Conservation (phyloP, 768 basidiomycete species). For the Cantharellus cinnabarinus region DNA sequence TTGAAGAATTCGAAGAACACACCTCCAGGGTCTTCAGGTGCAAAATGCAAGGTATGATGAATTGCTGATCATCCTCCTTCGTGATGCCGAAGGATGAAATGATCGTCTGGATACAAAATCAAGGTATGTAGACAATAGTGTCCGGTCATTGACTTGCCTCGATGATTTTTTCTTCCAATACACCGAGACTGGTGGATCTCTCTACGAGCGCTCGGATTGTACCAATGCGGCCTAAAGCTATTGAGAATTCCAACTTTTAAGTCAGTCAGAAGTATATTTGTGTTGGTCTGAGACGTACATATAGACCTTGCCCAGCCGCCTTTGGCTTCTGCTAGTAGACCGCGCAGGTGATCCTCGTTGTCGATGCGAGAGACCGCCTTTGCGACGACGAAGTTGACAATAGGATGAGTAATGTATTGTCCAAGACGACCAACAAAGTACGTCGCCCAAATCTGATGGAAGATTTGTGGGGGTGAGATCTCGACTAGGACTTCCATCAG, state of each 20-base stretch:
- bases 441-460: constrained; percentile 47
- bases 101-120: constrained; percentile 28
- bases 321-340: constrained; percentile 38
- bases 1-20: not conserved
- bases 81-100: constrained; percentile 37
- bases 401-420: constrained; percentile 64
- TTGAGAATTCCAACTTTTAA: not conserved
- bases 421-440: constrained; percentile 58
- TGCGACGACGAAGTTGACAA: constrained; percentile 85
- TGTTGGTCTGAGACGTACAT: constrained; percentile 34
- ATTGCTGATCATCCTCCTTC: constrained; percentile 26
- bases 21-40: constrained; percentile 32
- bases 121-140: not conserved
- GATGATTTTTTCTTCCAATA: constrained; percentile 28
- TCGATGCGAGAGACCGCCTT: constrained; percentile 47
- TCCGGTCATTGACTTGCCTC: constrained; percentile 26
- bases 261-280: not conserved
- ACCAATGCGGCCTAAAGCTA: constrained; percentile 31
- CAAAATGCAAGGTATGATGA: constrained; percentile 50
- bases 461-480: constrained; percentile 38
- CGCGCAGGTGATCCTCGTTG: constrained; percentile 28
- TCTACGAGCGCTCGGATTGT: constrained; percentile 62
- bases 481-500: constrained; percentile 64
- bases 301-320: constrained; percentile 32
- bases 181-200: constrained; percentile 30